phyloP scores from a whole-genome alignment of 352 stramenopile genomes.

The Aphanomyces invadans region DNA sequence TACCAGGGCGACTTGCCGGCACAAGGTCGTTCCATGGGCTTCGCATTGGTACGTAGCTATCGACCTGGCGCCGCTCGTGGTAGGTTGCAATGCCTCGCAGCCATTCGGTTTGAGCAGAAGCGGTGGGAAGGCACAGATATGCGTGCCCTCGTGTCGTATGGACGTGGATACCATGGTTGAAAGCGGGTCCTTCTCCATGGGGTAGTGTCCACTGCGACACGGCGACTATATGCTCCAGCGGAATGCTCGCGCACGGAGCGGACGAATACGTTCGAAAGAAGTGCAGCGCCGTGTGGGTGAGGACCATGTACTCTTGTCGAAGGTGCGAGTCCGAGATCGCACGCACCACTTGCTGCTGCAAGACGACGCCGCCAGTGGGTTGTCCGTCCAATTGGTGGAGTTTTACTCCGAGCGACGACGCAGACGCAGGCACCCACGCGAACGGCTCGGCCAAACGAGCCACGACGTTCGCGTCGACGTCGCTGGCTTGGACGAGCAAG shows the following conservation, averaged over 20 bases:
- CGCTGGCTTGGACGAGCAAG: background rate
- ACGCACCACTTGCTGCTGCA: slow-evolving; percentile 13
- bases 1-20: background rate
- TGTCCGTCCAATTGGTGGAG: slow-evolving; percentile 53
- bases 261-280: slow-evolving; percentile 67
- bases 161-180: background rate
- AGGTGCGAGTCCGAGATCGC: slow-evolving; percentile 34
- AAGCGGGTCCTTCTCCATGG: background rate
- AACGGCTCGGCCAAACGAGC: background rate
- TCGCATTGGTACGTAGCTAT: too few relatives aligned
- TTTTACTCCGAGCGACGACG: slow-evolving; percentile 54
- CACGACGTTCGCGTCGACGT: background rate
- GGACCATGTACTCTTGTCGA: slow-evolving; percentile 66
- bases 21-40: background rate
- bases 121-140: slow-evolving; percentile 50
- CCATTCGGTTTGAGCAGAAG: slow-evolving; percentile 43
- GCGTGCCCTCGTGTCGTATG: background rate
- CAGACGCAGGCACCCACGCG: slow-evolving; percentile 32
- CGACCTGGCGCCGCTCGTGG: background rate
- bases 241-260: slow-evolving; percentile 43
- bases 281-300: slow-evolving; percentile 45
- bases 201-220: slow-evolving; percentile 9
- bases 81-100: background rate
- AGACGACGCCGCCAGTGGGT: slow-evolving; percentile 34
- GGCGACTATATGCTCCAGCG: slow-evolving; percentile 40